These are phyloP conservation scores for Betula pendula DNA, from an alignment of 306 rosid species.

Conservation along the genomic window DNA sequence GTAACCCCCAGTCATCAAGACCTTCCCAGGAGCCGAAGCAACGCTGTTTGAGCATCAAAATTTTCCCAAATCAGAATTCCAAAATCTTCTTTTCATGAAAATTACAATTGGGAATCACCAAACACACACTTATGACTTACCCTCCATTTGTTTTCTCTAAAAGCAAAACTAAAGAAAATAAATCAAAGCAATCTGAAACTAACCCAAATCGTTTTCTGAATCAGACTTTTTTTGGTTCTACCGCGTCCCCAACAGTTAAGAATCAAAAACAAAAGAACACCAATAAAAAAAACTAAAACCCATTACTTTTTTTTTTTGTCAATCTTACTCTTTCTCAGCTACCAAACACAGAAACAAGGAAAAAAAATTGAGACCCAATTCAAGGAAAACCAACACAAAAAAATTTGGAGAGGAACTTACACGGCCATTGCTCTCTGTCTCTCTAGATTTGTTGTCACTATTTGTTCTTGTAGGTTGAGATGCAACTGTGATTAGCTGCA, in stretches of 20 bases:
- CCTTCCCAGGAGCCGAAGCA: conserved; percentile 89
- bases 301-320: neutral
- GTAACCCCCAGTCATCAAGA: conserved; percentile 73
- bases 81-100: neutral
- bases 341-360: neutral
- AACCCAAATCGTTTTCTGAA: neutral
- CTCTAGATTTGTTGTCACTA: neutral
- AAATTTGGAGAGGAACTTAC: conserved; percentile 17
- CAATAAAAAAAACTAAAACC: neutral
- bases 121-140: neutral
- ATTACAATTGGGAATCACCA: neutral
- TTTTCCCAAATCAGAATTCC: neutral
- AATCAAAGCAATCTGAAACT: too few relatives aligned
- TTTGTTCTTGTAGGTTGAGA: neutral
- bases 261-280: neutral
- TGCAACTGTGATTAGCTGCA: neutral
- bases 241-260: neutral
- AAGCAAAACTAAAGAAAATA: neutral
- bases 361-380: neutral
- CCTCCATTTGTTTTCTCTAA: neutral
- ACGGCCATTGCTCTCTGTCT: conserved; percentile 24
- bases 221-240: neutral
- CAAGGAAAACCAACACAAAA: neutral
- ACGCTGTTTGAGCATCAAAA: conserved; percentile 37
- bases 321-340: neutral